A percentile compares a stretch with the other conserved stretches of the same genome.
Conservation (phyloP, 164 flowering plant genomes). For the Kalanchoe fedtschenkoi region DNA sequence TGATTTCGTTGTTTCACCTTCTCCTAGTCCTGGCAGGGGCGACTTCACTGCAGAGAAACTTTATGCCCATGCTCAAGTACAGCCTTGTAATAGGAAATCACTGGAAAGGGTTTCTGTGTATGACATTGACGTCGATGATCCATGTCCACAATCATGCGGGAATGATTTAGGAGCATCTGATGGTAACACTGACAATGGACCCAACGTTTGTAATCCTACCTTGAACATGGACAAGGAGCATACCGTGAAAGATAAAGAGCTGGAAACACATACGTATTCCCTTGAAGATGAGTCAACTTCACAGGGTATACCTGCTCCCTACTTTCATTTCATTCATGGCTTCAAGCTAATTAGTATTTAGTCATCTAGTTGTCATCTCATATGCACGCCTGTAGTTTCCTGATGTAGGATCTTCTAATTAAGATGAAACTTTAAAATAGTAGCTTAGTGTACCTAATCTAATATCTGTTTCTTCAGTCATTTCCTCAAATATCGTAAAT, state of each 20-base stretch:
- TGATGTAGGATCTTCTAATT: neutral
- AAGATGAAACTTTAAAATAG: no score
- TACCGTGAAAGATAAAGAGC: conserved; percentile 11
- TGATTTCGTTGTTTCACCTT: conserved; percentile 46
- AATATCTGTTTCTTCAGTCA: no score
- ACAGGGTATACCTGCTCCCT: conserved; percentile 29
- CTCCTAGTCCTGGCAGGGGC: conserved; percentile 46
- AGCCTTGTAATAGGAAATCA: conserved; percentile 14
- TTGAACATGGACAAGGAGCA: conserved; percentile 12
- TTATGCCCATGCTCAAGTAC: conserved; percentile 17
- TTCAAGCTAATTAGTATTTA: conserved; percentile 4
- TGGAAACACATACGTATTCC: conserved; percentile 12
- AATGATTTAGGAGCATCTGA: conserved; percentile 11
- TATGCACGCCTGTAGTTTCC: neutral
- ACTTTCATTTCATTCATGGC: neutral
- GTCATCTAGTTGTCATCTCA: neutral
- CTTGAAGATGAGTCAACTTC: conserved; percentile 13
- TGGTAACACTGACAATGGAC: conserved; percentile 13
- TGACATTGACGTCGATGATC: conserved; percentile 13
- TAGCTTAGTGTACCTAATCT: no score
- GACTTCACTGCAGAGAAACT: conserved; percentile 25
- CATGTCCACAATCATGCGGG: conserved; percentile 14
- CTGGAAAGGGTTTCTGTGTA: conserved; percentile 15
- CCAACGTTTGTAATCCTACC: conserved; percentile 12
- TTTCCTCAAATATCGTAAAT: no score